Conservation (phyloP, 2,329 filamentous ascomycete species). For the Exophiala bonariae region DNA sequence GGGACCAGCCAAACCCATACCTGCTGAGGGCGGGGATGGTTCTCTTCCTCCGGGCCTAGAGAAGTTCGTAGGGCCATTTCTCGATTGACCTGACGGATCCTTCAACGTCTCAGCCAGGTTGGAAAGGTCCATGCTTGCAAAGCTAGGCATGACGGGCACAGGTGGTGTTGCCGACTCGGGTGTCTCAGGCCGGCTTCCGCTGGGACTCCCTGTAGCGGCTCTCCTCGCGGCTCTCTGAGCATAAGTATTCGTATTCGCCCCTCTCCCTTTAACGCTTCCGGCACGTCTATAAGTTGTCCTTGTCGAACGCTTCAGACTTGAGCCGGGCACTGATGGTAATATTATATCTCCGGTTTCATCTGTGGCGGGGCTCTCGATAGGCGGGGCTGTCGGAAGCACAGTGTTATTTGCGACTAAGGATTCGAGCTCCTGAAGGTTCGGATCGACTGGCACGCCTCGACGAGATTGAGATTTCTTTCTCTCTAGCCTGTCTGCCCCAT, state of each 20-base stretch:
- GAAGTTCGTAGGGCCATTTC: slow-evolving; percentile 27
- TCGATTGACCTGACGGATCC: slow-evolving; percentile 28
- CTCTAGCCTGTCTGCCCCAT: slow-evolving; percentile 79
- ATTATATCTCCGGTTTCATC: slow-evolving; percentile 69
- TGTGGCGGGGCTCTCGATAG: slow-evolving; percentile 40
- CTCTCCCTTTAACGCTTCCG: slow-evolving; percentile 65
- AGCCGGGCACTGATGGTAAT: slow-evolving; percentile 71
- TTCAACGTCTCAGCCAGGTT: slow-evolving; percentile 49
- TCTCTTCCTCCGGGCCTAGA: slow-evolving; percentile 23
- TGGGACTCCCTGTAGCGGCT: slow-evolving; percentile 31
- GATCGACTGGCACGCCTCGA: slow-evolving; percentile 55
- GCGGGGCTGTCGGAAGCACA: slow-evolving; percentile 56
- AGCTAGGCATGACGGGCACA: slow-evolving; percentile 32
- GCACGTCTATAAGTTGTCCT: slow-evolving; percentile 88
- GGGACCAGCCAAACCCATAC: slow-evolving; percentile 8
- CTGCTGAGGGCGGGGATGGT: slow-evolving; percentile 12
- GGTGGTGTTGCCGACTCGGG: slow-evolving; percentile 27
- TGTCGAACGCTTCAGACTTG: slow-evolving; percentile 83
- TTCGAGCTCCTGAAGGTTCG: slow-evolving; percentile 71
- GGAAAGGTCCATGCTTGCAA: slow-evolving; percentile 39
- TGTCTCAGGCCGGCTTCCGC: slow-evolving; percentile 18
- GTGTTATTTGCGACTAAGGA: slow-evolving; percentile 73
- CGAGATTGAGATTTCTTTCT: slow-evolving; percentile 66
- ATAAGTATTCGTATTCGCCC: slow-evolving; percentile 70
- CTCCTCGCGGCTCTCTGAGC: slow-evolving; percentile 68